Base-by-base conservation (phyloP, 2,329 filamentous ascomycete genomes). In the Xylariaceae sp. region DNA sequence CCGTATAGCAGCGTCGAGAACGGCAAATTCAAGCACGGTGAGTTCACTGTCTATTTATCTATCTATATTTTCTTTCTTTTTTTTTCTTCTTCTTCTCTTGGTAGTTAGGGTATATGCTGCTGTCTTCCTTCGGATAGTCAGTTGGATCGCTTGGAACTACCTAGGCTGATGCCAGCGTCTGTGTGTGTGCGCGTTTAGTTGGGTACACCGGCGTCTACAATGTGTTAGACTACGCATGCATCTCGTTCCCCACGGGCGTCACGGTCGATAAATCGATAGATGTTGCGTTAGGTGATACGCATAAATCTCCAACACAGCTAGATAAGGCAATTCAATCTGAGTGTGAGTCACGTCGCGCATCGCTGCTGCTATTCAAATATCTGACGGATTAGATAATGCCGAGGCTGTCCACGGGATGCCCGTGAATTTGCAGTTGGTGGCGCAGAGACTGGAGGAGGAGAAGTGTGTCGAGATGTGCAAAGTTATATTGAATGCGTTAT, bases 201-300 rank as follows among this genome's bases (percentile, higher is more conserved):
- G 78, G 73, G 2, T 81, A 81, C 54, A 81, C 79, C 0, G 78
- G 78, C 2, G 78, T 81, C 0, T 81, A 70, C 63, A 81, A 81
- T 45, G 71, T 81, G 0, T 62, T 81, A 1, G 79, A 81, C 63
- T 80, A 81, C 54, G 70, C 78, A 0, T 73, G 72, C 50, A 69
- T 81, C 0, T 80, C 79, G 0, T 81, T 81, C 55, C 74, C 78
- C 0, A 77, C 77, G 0, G 76, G 77, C 0, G 10, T 79, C 12
- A 59, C 23, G 0, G 79, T 75, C 0, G 76, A 81, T 51, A 72
- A 75, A 53, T 59, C 63, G 1, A 47, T 77, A 7, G 79, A 81
- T 46, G 50, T 61, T 14, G 51, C 64, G 2, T 50, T 69, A 0
- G 68, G 63, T 2, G 53, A 69, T 1, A 48, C 49, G 0, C 75